These are phyloP conservation scores for Haematococcus lacustris DNA, from an alignment of 139 green algal species.

Conservation along the genomic window DNA sequence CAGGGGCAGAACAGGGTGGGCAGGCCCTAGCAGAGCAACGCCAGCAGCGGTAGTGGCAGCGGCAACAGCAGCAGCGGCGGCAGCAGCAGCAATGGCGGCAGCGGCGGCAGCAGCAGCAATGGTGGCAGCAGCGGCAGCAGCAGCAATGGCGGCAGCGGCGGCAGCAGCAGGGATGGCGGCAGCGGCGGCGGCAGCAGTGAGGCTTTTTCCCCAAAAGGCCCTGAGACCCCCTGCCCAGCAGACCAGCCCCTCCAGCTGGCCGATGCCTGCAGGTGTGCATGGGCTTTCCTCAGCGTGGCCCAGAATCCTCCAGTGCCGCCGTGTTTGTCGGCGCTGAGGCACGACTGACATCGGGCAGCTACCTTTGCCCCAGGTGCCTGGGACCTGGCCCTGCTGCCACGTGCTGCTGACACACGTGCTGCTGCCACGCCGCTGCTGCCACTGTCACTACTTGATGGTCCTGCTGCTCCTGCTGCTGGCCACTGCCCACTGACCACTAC, in stretches of 20 bases:
- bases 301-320: slow-evolving; percentile 37
- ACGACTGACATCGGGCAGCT: slow-evolving; percentile 54
- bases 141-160: background rate
- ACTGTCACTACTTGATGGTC: background rate
- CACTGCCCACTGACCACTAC: background rate
- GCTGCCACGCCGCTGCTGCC: too few species aligned
- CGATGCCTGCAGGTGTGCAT: slow-evolving; percentile 61
- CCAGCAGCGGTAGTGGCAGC: too few species aligned
- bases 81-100: too few species aligned
- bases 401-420: background rate
- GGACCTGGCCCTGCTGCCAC: too few species aligned
- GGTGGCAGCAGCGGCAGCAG: background rate
- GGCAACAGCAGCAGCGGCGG: too few species aligned
- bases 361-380: slow-evolving; percentile 69
- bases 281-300: slow-evolving; percentile 71
- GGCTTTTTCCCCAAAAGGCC: background rate
- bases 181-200: background rate
- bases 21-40: too few species aligned
- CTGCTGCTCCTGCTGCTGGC: background rate
- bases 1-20: too few species aligned
- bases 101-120: too few species aligned
- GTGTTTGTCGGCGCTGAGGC: slow-evolving; percentile 59
- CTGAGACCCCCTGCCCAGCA: background rate
- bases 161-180: background rate
- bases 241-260: background rate